Evolutionary conservation across 441 rosid genomes (phyloP).

Genomic region (Gossypium aridum): DNA sequence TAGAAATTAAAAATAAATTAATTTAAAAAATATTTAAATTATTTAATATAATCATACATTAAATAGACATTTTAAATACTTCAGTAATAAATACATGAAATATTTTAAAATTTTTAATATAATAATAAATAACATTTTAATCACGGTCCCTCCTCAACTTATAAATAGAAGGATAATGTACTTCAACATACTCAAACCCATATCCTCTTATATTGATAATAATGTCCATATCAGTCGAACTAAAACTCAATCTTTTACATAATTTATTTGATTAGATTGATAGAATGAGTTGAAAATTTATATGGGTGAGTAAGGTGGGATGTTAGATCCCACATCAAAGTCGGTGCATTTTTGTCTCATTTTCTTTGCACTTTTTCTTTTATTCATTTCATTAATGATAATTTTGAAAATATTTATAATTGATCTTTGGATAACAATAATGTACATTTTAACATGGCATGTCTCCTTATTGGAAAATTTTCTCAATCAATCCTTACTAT

Average conservation of each 20-base stretch:
- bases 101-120: too few relatives aligned
- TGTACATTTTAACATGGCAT: constrained; percentile 1
- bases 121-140: too few relatives aligned
- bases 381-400: neutral
- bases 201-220: accelerated
- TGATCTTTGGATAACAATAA: neutral
- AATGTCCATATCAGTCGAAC: too few relatives aligned
- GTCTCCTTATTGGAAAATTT: constrained; percentile 9
- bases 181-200: accelerated
- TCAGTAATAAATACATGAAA: too few relatives aligned
- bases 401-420: neutral
- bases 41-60: too few relatives aligned
- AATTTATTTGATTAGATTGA: neutral
- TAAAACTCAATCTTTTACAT: too few relatives aligned
- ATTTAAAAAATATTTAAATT: too few relatives aligned
- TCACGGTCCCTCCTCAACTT: accelerated
- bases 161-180: too few relatives aligned
- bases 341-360: neutral
- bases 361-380: too few relatives aligned
- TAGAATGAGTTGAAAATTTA: neutral
- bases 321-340: neutral
- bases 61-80: too few relatives aligned
- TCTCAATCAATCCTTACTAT: too few relatives aligned
- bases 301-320: neutral
- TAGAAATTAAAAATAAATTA: too few relatives aligned